Evolutionary conservation across 306 rosid genomes (phyloP).

Genomic region (barrel medic (Medicago truncatula)): MtrunA17r5.0-ANR NC_053048.1:9328001-9328500

Average conservation of each 20-base stretch:
- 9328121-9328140: constrained; percentile 96
- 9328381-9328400: neutral
- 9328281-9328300: constrained; percentile 88
- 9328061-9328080: constrained; percentile 76
- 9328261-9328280: constrained; percentile 88
- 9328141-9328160: constrained; percentile 91
- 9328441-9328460: neutral
- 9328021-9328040: constrained; percentile 49
- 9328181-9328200: constrained; percentile 84
- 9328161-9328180: constrained; percentile 87
- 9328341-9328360: constrained; percentile 98
- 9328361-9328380: constrained; percentile 57
- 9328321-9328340: constrained; percentile 88
- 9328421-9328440: neutral
- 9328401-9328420: neutral
- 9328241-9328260: constrained; percentile 64
- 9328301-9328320: constrained; percentile 92
- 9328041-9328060: constrained; percentile 54
- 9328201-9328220: constrained; percentile 81
- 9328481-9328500: neutral
- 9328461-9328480: neutral
- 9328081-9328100: constrained; percentile 89
- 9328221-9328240: constrained; percentile 75
- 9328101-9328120: constrained; percentile 90
- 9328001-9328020: constrained; percentile 68